Percentiles rank a stretch among this genome's conserved stretches.
Conservation (phyloP, 495 filamentous ascomycete genomes). For the Xylaria curta region DNA sequence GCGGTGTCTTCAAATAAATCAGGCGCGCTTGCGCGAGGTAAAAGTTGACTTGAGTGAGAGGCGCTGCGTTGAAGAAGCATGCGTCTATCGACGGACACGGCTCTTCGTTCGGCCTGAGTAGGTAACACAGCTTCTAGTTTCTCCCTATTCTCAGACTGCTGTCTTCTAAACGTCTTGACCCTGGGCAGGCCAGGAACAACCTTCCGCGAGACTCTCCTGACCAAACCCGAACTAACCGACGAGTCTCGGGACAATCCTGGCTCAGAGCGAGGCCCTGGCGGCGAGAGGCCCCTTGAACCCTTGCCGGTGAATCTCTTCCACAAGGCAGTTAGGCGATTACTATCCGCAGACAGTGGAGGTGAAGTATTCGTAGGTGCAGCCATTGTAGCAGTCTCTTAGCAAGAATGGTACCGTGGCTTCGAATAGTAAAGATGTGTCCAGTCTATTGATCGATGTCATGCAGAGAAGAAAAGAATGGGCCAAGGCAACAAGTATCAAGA, state of each 20-base stretch:
- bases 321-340: constrained; percentile 35
- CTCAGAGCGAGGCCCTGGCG: constrained; percentile 32
- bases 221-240: constrained; percentile 49
- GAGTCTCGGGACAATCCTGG: constrained; percentile 37
- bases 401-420: constrained; percentile 13
- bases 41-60: constrained; percentile 39
- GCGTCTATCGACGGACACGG: constrained; percentile 75
- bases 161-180: constrained; percentile 76
- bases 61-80: constrained; percentile 43
- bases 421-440: constrained; percentile 10
- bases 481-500: constrained; percentile 19
- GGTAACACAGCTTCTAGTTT: constrained; percentile 69
- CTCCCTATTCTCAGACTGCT: constrained; percentile 78
- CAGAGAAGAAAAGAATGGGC: constrained; percentile 17
- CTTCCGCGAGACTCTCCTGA: constrained; percentile 66
- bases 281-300: constrained; percentile 30
- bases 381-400: constrained; percentile 19
- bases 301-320: constrained; percentile 45
- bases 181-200: constrained; percentile 83
- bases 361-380: constrained; percentile 15
- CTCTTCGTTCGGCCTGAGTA: constrained; percentile 69
- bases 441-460: constrained; percentile 18
- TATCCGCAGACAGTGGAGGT: constrained; percentile 32
- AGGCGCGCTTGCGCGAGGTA: constrained; percentile 52
- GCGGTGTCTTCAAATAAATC: constrained; percentile 42